These are phyloP conservation scores for Vaccinium myrtillus DNA, from an alignment of 148 eudicot genomes.

Conservation along the genomic window DNA sequence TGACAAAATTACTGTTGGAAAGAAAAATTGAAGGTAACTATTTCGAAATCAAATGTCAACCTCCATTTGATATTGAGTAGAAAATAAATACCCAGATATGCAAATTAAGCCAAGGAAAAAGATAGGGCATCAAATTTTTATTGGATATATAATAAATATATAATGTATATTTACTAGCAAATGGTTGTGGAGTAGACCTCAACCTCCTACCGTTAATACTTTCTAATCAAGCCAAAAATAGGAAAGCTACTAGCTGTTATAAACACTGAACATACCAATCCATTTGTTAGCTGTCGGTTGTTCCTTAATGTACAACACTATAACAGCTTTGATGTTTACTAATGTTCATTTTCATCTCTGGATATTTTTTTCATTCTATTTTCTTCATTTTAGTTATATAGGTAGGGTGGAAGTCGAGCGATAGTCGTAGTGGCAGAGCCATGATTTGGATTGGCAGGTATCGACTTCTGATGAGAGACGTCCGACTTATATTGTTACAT, in stretches of 20 bases:
- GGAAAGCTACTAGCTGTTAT: not conserved
- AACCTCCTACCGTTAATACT: slow-evolving; percentile 15
- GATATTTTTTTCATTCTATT: too few species aligned
- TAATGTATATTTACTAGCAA: not conserved
- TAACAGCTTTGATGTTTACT: slow-evolving; percentile 18
- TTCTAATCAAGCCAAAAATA: slow-evolving; percentile 4
- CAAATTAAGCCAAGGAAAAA: not conserved
- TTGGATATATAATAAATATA: not conserved
- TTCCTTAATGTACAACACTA: not conserved
- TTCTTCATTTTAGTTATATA: too few species aligned
- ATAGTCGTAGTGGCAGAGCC: too few species aligned
- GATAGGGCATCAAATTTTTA: slow-evolving; percentile 9
- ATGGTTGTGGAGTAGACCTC: slow-evolving; percentile 17
- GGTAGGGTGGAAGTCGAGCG: too few species aligned
- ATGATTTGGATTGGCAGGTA: too few species aligned
- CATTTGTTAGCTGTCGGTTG: slow-evolving; percentile 15
- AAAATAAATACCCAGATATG: not conserved
- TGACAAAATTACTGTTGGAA: too few species aligned
- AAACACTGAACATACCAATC: not conserved
- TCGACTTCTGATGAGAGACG: too few species aligned
- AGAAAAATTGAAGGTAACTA: too few species aligned
- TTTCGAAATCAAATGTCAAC: not conserved
- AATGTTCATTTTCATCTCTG: not conserved
- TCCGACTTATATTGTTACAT: too few species aligned
- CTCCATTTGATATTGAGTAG: slow-evolving; percentile 6